Conservation (phyloP, 2,329 filamentous ascomycete species). For the Fusarium temperatum region DNA sequence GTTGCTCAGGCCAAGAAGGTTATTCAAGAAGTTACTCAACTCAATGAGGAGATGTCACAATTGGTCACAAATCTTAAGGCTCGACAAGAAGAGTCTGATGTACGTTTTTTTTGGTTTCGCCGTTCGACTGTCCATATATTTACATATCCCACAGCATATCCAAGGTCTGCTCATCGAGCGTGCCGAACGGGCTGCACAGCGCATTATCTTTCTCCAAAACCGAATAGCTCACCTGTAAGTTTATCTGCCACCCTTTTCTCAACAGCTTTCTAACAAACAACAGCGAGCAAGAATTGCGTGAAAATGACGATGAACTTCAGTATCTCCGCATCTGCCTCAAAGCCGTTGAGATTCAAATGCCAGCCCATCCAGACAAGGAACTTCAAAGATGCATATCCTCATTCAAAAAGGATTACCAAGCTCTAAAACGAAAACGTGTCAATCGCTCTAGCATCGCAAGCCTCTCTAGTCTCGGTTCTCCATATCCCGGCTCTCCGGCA, state of each 20-base stretch:
- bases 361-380: conserved; percentile 62
- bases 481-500: conserved; percentile 39
- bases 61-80: conserved; percentile 61
- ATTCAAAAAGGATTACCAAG: conserved; percentile 68
- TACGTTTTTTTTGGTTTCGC: conserved; percentile 42
- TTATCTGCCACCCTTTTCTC: neutral
- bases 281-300: conserved; percentile 64
- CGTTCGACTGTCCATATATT: conserved; percentile 32
- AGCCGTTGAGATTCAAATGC: conserved; percentile 68
- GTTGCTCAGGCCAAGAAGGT: conserved; percentile 50
- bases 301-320: conserved; percentile 68
- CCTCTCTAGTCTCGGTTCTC: conserved; percentile 41
- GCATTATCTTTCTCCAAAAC: conserved; percentile 68
- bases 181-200: conserved; percentile 65
- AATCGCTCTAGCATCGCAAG: conserved; percentile 45
- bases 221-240: conserved; percentile 66
- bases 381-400: conserved; percentile 66
- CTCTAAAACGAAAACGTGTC: conserved; percentile 58
- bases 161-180: conserved; percentile 67
- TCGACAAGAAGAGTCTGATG: conserved; percentile 68
- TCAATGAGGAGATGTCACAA: conserved; percentile 60
- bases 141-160: conserved; percentile 60
- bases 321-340: conserved; percentile 70
- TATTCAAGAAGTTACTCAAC: conserved; percentile 49
- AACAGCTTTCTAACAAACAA: conserved; percentile 16